Evolutionary conservation across 305 asterid species (phyloP).

Genomic region (Caryopteris hybrid): DNA sequence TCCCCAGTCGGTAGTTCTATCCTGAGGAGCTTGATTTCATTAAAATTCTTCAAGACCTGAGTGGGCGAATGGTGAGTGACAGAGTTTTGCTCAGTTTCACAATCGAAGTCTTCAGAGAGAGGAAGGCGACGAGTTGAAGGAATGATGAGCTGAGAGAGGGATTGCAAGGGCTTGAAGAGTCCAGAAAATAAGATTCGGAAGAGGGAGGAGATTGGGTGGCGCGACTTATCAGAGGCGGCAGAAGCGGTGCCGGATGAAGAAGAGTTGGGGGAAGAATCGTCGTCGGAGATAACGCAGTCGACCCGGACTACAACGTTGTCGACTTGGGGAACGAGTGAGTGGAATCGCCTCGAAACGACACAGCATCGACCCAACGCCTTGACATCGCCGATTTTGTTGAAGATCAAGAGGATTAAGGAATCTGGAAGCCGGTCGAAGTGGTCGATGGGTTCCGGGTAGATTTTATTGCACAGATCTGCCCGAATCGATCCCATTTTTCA

Average conservation of each 20-base stretch:
- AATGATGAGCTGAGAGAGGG: constrained; percentile 56
- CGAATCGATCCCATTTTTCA: constrained; percentile 42
- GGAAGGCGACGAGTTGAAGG: constrained; percentile 43
- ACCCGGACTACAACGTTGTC: constrained; percentile 82
- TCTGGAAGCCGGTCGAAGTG: constrained; percentile 77
- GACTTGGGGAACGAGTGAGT: constrained; percentile 73
- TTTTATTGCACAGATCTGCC: constrained; percentile 50
- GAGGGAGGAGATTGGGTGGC: constrained; percentile 54
- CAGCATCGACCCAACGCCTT: constrained; percentile 82
- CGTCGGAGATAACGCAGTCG: constrained; percentile 94
- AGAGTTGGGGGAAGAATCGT: constrained; percentile 37
- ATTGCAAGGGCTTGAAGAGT: constrained; percentile 57
- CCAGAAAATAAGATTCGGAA: constrained; percentile 56
- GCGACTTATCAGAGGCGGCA: constrained; percentile 45
- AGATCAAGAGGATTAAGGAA: constrained; percentile 61
- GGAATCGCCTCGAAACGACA: constrained; percentile 73
- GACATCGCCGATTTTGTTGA: constrained; percentile 85
- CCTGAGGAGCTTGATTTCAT: constrained; percentile 66
- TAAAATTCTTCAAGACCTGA: constrained; percentile 75
- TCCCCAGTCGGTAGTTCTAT: constrained; percentile 93
- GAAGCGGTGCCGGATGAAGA: constrained; percentile 38
- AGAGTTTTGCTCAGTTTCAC: constrained; percentile 45
- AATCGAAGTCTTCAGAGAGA: constrained; percentile 32
- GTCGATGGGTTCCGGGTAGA: constrained; percentile 63
- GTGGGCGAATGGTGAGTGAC: constrained; percentile 96